Base-by-base conservation (phyloP, 2,329 filamentous ascomycete genomes). In the Penicillium decumbens region DNA sequence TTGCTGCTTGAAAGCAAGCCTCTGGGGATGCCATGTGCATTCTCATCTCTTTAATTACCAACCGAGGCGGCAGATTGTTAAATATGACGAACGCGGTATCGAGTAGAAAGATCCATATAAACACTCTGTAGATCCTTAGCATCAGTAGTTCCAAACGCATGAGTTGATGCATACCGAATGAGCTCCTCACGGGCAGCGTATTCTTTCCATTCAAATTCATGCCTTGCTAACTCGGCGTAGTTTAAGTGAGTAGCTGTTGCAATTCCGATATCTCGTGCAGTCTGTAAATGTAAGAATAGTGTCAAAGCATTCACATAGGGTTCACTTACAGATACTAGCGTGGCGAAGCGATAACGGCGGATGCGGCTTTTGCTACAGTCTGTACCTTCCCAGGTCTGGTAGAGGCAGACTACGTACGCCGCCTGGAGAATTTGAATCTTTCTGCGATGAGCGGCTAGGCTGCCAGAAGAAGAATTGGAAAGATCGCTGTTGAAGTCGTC, bases 1-100 rank as follows among this genome's bases (percentile, higher is more conserved):
- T 64, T 1, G 43, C 9, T 3, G 70, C 70, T 49, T 73, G 68
- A 48, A 73, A 72, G 50, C 69, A 72, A 3, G 61, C 51, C 53
- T 72, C 71, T 0, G 69, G 62, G 10, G 55, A 58, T 8, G 66
- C 66, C 56, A 68, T 57, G 39, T 66, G 59, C 56, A 71, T 69
- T 28, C 60, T 67, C 66, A 72, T 68, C 49, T 73, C 71, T 43
- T 67, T 67, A 37, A 71, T 65, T 0, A 70, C 65, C 63, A 73
- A 67, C 10, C 70, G 60, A n/a, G 69, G 70, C 1, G 71, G 70
- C 0, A 68, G 49, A 32, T 73, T 73, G 57, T 73, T 72, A 56
- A 73, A 72, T 10, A 71, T 72, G 25, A 70, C 64, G 45, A 72
- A 73, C 0, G 68, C 68, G 0, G 69, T 67, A 43, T 73, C 71